Evolutionary conservation across 78 protist species (phyloP), one percentile per base, ranked within the genome.

Genomic region (Bigelowiella natans): DNA sequence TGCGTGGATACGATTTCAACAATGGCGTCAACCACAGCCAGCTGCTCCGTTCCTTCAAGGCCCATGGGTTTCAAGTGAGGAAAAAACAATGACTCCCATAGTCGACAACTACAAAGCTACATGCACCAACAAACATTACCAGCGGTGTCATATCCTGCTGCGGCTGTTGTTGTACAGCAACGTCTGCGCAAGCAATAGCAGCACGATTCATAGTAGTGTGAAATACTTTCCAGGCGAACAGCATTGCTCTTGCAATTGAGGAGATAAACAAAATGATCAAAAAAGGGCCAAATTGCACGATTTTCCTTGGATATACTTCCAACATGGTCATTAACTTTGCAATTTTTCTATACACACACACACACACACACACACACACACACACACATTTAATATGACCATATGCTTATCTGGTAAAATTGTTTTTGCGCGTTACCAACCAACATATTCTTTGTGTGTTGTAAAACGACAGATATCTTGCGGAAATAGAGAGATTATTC

Each of bases 61-160:
- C 85, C 28, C 88, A 93, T 2, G 99, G 99, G 26, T 97, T 95
- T 92, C 99, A 98, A 93, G 98, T 97, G 39, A n/a, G n/a, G n/a
- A n/a, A n/a, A n/a, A n/a, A n/a, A n/a, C n/a, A n/a, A n/a, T n/a
- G n/a, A n/a, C n/a, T n/a, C n/a, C n/a, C n/a, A n/a, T n/a, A n/a
- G n/a, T n/a, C n/a, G n/a, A n/a, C n/a, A n/a, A n/a, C n/a, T n/a
- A n/a, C n/a, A n/a, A n/a, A n/a, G n/a, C n/a, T n/a, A n/a, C n/a
- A n/a, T n/a, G n/a, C n/a, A n/a, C n/a, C n/a, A n/a, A n/a, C n/a
- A n/a, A n/a, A n/a, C n/a, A n/a, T n/a, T n/a, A n/a, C n/a, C n/a
- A n/a, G n/a, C n/a, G n/a, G n/a, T n/a, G n/a, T n/a, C n/a, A n/a
- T 18, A 51, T 51, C 7, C 18, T 51, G 18, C 73, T 18, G 18